Percentiles rank a stretch among this genome's conserved stretches.
Conservation (phyloP, 148 eudicot species). For the Fagopyrum homotropicum region DNA sequence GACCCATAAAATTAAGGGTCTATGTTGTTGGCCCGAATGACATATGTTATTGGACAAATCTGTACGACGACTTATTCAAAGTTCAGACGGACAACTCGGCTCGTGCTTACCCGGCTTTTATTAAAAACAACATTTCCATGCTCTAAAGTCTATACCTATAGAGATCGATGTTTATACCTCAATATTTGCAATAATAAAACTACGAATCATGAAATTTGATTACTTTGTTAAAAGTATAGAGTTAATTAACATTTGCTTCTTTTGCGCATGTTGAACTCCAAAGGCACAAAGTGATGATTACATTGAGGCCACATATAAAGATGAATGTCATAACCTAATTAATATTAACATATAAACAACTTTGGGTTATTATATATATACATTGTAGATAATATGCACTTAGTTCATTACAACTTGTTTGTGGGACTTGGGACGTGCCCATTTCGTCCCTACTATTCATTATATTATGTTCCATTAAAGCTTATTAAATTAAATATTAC, state of each 20-base stretch:
- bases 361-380: not conserved
- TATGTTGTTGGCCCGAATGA: too few species aligned
- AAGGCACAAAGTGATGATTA: conserved; percentile 3
- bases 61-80: too few species aligned
- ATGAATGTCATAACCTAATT: not conserved
- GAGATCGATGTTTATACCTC: too few species aligned
- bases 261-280: not conserved
- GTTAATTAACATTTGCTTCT: not conserved
- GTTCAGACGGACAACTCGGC: too few species aligned
- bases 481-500: not conserved
- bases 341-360: not conserved
- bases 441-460: not conserved
- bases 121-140: too few species aligned
- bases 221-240: not conserved
- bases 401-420: not conserved
- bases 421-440: not conserved
- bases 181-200: not conserved
- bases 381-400: not conserved
- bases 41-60: too few species aligned
- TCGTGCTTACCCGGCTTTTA: too few species aligned
- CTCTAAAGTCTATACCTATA: too few species aligned
- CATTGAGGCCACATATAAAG: not conserved
- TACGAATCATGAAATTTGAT: not conserved
- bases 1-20: too few species aligned
- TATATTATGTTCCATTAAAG: not conserved